Evolutionary conservation across 1,139 yeast species (phyloP).

Genomic region (Eremothecium gossypii): DNA sequence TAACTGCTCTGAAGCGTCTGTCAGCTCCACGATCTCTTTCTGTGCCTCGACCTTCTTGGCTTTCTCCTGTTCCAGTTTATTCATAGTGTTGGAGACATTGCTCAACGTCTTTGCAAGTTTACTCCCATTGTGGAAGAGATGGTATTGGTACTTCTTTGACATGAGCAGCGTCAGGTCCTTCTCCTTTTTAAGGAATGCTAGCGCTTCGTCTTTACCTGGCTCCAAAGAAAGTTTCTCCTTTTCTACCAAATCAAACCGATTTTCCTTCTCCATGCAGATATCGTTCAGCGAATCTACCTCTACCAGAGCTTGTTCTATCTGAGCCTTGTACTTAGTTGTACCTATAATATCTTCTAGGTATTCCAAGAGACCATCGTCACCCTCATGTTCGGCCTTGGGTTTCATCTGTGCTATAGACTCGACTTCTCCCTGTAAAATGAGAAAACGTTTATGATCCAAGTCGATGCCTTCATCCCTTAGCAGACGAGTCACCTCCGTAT

Average conservation of each 20-base stretch:
- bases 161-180: slow-evolving; percentile 48
- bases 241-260: slow-evolving; percentile 69
- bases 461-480: slow-evolving; percentile 85
- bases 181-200: slow-evolving; percentile 56
- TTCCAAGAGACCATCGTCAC: slow-evolving; percentile 89
- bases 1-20: slow-evolving; percentile 32
- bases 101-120: slow-evolving; percentile 35
- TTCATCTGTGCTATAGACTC: slow-evolving; percentile 98
- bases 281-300: slow-evolving; percentile 67
- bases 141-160: slow-evolving; percentile 50
- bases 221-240: slow-evolving; percentile 67
- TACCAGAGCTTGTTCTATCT: slow-evolving; percentile 56
- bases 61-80: slow-evolving; percentile 40
- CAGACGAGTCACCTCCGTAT: slow-evolving; percentile 68
- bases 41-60: slow-evolving; percentile 38
- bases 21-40: slow-evolving; percentile 35
- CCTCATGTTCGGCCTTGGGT: slow-evolving; percentile 86
- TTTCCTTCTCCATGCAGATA: slow-evolving; percentile 70
- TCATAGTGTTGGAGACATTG: slow-evolving; percentile 34
- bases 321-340: slow-evolving; percentile 70
- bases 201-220: slow-evolving; percentile 58
- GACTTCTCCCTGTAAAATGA: slow-evolving; percentile 95
- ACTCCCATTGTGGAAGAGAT: slow-evolving; percentile 36
- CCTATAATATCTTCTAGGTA: slow-evolving; percentile 96
- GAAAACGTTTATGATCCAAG: slow-evolving; percentile 85